Evolutionary conservation across 2,329 filamentous ascomycete genomes (phyloP).

Genomic region (Fusarium anguioides): DNA sequence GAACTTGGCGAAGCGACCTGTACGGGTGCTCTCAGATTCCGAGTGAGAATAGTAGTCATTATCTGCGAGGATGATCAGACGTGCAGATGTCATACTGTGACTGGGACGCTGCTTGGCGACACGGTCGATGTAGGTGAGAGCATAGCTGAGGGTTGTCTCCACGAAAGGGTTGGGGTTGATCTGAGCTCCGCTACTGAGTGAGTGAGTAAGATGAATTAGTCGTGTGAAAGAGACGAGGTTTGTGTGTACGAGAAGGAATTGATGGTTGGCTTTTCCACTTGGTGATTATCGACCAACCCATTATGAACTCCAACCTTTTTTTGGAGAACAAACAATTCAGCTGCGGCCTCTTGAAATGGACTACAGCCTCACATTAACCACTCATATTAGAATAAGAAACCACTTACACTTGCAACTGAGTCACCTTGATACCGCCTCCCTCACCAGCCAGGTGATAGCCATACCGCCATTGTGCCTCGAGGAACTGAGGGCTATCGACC

Average conservation of each 20-base stretch:
- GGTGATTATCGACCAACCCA: constrained; percentile 6
- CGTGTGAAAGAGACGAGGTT: neutral
- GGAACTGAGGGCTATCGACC: constrained; percentile 92
- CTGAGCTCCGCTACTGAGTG: constrained; percentile 55
- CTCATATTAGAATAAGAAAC: neutral
- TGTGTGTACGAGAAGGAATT: neutral
- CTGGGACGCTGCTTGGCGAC: constrained; percentile 51
- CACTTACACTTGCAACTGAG: constrained; percentile 81
- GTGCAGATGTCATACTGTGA: constrained; percentile 71
- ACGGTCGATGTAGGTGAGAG: constrained; percentile 79
- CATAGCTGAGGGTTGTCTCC: constrained; percentile 89
- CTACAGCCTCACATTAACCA: neutral
- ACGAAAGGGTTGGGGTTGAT: constrained; percentile 81
- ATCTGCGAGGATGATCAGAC: constrained; percentile 90
- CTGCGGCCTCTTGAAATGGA: neutral
- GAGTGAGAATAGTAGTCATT: constrained; percentile 92
- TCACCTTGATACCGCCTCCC: constrained; percentile 82
- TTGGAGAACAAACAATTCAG: neutral
- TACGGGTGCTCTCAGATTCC: constrained; percentile 45
- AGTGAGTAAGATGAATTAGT: constrained; percentile 28
- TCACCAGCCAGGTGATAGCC: constrained; percentile 76
- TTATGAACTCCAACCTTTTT: neutral
- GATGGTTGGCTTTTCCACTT: constrained; percentile 2
- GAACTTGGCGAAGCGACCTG: constrained; percentile 78
- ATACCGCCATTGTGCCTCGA: constrained; percentile 88